phyloP scores from a whole-genome alignment of 2,329 filamentous ascomycete species.

The Microcyclospora tardicrescens region DNA sequence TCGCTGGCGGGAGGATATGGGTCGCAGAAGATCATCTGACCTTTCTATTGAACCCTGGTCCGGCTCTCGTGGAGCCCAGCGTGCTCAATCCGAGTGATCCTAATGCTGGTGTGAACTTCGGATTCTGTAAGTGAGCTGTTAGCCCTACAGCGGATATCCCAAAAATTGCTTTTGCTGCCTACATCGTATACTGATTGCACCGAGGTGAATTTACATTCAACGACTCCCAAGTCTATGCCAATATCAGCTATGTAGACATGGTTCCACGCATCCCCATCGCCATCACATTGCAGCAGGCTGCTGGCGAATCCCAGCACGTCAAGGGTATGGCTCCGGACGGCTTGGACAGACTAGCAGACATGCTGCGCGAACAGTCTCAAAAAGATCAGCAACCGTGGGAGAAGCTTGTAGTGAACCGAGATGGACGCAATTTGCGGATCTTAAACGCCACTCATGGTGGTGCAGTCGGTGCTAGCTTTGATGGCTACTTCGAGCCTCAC shows the following conservation, averaged over 20 bases:
- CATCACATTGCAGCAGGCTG: conserved; percentile 25
- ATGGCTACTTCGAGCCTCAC: conserved; percentile 41
- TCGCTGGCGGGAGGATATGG: conserved; percentile 28
- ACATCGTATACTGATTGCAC: no score
- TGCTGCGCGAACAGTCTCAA: conserved; percentile 41
- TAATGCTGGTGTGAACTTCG: conserved; percentile 33
- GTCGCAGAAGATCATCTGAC: conserved; percentile 23
- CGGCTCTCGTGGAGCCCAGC: conserved; percentile 24
- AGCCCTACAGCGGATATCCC: no score
- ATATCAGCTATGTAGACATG: conserved; percentile 28
- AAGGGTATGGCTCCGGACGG: conserved; percentile 50
- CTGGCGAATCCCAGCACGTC: conserved; percentile 32
- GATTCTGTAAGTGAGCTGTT: conserved; percentile 26
- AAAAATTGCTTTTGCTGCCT: no score
- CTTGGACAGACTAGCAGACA: conserved; percentile 42
- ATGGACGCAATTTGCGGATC: conserved; percentile 28
- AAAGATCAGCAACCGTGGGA: conserved; percentile 52
- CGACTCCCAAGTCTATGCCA: conserved; percentile 34
- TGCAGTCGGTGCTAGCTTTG: conserved; percentile 38
- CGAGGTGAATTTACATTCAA: conserved; percentile 31
- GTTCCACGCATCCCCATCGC: conserved; percentile 30
- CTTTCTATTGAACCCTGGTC: conserved; percentile 25
- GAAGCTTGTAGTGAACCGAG: conserved; percentile 39
- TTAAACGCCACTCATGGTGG: conserved; percentile 35
- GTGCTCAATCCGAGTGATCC: conserved; percentile 29